Conservation (phyloP, 768 basidiomycete genomes). For the Boletus rufocinnamomeus region DNA sequence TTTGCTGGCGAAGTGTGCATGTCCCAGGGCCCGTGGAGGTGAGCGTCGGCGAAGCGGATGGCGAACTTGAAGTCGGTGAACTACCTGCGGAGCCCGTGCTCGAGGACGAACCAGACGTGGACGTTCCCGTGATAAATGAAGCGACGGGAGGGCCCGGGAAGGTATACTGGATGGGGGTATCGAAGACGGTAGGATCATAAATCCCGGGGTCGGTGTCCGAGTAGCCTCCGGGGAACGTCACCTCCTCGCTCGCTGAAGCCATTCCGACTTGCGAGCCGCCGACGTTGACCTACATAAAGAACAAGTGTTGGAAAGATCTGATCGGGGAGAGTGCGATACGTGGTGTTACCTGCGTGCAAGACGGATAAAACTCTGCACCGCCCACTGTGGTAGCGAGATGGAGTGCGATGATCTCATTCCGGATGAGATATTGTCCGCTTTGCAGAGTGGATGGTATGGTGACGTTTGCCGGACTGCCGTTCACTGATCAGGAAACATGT, state of each 20-base stretch:
- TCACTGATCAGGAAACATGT: conserved; percentile 32
- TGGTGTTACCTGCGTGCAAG: conserved; percentile 51
- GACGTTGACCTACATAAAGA: conserved; percentile 46
- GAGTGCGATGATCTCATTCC: conserved; percentile 79
- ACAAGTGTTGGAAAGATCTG: neutral
- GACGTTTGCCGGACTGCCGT: conserved; percentile 42
- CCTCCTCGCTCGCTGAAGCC: conserved; percentile 52
- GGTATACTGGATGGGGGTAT: conserved; percentile 39
- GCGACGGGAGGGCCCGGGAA: conserved; percentile 59
- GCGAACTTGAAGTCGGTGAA: neutral
- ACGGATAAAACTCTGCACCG: conserved; percentile 81
- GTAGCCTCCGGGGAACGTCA: conserved; percentile 74
- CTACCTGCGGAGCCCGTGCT: conserved; percentile 3
- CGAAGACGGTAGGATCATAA: conserved; percentile 47
- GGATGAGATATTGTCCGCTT: conserved; percentile 72
- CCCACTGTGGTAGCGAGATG: conserved; percentile 58
- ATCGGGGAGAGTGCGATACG: conserved; percentile 4
- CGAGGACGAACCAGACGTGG: conserved; percentile 17
- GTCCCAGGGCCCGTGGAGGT: conserved; percentile 8
- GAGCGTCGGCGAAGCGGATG: conserved; percentile 8
- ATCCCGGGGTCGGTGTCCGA: conserved; percentile 71
- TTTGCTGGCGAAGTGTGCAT: conserved; percentile 26
- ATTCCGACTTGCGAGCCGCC: conserved; percentile 53
- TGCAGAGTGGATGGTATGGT: conserved; percentile 54
- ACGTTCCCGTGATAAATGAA: conserved; percentile 35